Percentiles rank a stretch among this genome's conserved stretches.
Conservation (phyloP, 129 eudicot species). For the Scalesia atractyloides region DNA sequence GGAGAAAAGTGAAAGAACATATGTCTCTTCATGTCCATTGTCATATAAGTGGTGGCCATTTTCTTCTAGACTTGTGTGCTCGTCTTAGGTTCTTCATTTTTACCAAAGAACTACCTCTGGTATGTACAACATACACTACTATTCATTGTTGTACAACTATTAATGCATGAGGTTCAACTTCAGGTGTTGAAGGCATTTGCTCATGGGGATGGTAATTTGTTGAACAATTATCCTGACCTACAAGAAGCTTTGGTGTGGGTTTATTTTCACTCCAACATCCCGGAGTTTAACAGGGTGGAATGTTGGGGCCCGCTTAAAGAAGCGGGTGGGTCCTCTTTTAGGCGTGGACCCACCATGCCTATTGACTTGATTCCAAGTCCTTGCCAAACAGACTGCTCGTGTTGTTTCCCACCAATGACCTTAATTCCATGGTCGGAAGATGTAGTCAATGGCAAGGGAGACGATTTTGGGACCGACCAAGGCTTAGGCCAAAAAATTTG, state of each 20-base stretch:
- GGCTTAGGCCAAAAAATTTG: conserved; percentile 26
- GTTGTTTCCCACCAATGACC: conserved; percentile 79
- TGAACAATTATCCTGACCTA: conserved; percentile 70
- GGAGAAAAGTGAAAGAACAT: conserved; percentile 79
- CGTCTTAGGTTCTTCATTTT: conserved; percentile 80
- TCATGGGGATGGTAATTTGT: conserved; percentile 76
- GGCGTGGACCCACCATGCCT: conserved; percentile 1
- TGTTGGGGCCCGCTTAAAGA: conserved; percentile 90
- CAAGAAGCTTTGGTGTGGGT: conserved; percentile 82
- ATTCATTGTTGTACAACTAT: not conserved
- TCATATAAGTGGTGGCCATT: conserved; percentile 95
- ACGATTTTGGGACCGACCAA: conserved; percentile 7
- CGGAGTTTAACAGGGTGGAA: conserved; percentile 76
- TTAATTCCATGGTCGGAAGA: conserved; percentile 59
- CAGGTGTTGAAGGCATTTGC: conserved; percentile 90
- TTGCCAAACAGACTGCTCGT: conserved; percentile 52
- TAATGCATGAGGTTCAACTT: not conserved
- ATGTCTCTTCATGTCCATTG: conserved; percentile 98
- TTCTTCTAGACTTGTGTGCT: conserved; percentile 65
- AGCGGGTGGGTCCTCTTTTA: conserved; percentile 45
- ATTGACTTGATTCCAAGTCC: conserved; percentile 36
- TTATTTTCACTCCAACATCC: conserved; percentile 79
- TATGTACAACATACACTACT: conserved; percentile 31
- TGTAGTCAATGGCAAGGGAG: not conserved
- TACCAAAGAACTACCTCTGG: conserved; percentile 92